Conservation (phyloP, 305 asterid genomes). For the Striga hermonthica region DNA sequence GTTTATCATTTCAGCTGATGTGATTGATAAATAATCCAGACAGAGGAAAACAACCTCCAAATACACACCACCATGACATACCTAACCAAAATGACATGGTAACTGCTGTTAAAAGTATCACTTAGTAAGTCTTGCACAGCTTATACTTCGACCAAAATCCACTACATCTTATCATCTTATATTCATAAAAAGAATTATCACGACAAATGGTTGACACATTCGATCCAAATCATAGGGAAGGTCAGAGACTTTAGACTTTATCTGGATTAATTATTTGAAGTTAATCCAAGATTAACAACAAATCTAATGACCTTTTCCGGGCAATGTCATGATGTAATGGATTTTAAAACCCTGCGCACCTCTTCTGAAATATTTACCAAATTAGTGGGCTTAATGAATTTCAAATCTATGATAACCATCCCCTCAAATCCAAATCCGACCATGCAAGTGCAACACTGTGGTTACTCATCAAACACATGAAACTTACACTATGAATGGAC, state of each 20-base stretch:
- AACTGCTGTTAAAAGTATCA: too few relatives aligned
- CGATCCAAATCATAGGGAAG: constrained; percentile 2
- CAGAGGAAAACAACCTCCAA: too few relatives aligned
- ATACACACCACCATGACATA: too few relatives aligned
- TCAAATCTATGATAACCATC: background rate
- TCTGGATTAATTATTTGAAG: background rate
- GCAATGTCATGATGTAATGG: background rate
- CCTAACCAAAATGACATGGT: too few relatives aligned
- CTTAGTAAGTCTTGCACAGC: too few relatives aligned
- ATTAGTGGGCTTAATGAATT: too few relatives aligned
- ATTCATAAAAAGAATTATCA: constrained; percentile 13
- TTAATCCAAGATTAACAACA: background rate
- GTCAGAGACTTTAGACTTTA: background rate
- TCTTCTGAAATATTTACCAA: too few relatives aligned
- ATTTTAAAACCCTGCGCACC: background rate
- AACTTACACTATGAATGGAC: too few relatives aligned
- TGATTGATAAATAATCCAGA: too few relatives aligned
- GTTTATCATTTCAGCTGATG: too few relatives aligned
- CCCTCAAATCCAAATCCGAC: background rate
- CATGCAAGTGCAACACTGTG: background rate
- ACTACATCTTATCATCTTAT: constrained; percentile 1
- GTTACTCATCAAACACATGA: too few relatives aligned
- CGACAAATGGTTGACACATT: background rate
- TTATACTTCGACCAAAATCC: too few relatives aligned
- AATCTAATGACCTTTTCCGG: background rate